Percentiles rank a stretch among this genome's conserved stretches.
Conservation (phyloP, 306 rosid species). For the Leucaena leucocephala region DNA sequence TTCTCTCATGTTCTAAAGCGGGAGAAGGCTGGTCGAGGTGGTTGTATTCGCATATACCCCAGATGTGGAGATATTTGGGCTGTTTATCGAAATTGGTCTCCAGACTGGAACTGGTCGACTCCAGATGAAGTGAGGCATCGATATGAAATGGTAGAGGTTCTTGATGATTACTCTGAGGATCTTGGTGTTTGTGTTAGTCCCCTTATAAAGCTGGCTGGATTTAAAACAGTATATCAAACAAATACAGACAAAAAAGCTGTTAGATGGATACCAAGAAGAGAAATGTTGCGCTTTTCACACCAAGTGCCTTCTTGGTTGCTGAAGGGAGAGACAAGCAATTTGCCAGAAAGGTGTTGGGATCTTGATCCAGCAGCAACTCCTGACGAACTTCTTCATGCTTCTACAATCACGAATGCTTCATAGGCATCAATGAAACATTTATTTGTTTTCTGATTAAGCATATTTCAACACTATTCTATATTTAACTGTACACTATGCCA, state of each 20-base stretch:
- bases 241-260: conserved; percentile 65
- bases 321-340: conserved; percentile 54
- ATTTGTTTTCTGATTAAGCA: conserved; percentile 49
- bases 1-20: conserved; percentile 82
- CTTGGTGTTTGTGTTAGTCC: conserved; percentile 86
- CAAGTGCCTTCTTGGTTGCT: conserved; percentile 93
- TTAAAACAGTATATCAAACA: conserved; percentile 80
- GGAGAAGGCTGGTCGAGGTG: conserved; percentile 93
- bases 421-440: conserved; percentile 43
- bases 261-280: conserved; percentile 81
- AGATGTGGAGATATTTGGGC: conserved; percentile 92
- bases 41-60: conserved; percentile 87
- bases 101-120: conserved; percentile 82
- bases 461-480: conserved; percentile 67
- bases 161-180: conserved; percentile 90
- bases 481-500: conserved; percentile 87
- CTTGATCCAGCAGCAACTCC: conserved; percentile 99
- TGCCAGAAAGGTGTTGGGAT: conserved; percentile 90
- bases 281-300: conserved; percentile 94
- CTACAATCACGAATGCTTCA: conserved; percentile 43
- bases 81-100: conserved; percentile 86
- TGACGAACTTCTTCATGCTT: conserved; percentile 86
- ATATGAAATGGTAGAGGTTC: conserved; percentile 96
- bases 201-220: conserved; percentile 81
- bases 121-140: conserved; percentile 86